A percentile compares a stretch with the other conserved stretches of the same genome.
These are phyloP conservation scores for Epichloe glyceriae DNA, from an alignment of 2,329 filamentous ascomycete genomes.

Conservation along the genomic window DNA sequence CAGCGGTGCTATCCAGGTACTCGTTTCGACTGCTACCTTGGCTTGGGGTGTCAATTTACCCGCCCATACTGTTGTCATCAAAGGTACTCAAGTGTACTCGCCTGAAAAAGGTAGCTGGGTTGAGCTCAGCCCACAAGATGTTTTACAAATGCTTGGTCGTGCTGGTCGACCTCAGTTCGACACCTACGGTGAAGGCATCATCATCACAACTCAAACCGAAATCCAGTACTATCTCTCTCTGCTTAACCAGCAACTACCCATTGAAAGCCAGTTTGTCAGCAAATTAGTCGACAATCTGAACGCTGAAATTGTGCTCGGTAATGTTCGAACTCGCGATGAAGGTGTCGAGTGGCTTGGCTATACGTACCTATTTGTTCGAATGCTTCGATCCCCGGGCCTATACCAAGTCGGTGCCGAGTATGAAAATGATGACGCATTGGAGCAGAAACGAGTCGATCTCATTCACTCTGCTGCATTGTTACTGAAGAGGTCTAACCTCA, in stretches of 20 bases:
- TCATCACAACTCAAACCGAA: constrained; percentile 89
- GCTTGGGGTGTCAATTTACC: constrained; percentile 98
- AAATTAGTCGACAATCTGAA: constrained; percentile 93
- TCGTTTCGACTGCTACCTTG: constrained; percentile 94
- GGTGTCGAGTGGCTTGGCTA: constrained; percentile 99
- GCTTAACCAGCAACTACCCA: constrained; percentile 92
- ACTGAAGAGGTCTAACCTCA: constrained; percentile 72
- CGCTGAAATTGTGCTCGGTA: constrained; percentile 89
- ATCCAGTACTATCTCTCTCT: constrained; percentile 96
- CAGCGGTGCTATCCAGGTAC: constrained; percentile 81
- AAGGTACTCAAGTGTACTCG: constrained; percentile 95
- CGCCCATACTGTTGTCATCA: constrained; percentile 97
- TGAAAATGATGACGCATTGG: constrained; percentile 77
- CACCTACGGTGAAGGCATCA: constrained; percentile 95
- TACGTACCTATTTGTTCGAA: constrained; percentile 93
- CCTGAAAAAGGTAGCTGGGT: constrained; percentile 99
- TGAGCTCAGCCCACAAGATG: constrained; percentile 91
- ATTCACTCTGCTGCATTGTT: constrained; percentile 86
- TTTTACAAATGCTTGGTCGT: constrained; percentile 96
- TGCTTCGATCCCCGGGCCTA: constrained; percentile 87
- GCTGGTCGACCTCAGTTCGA: constrained; percentile 94
- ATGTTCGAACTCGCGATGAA: constrained; percentile 81
- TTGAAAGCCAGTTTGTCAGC: constrained; percentile 91
- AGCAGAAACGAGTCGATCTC: constrained; percentile 95
- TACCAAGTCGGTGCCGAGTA: constrained; percentile 96